phyloP scores from a whole-genome alignment of 352 stramenopile species.

The Thraustochytrium sp. region DNA sequence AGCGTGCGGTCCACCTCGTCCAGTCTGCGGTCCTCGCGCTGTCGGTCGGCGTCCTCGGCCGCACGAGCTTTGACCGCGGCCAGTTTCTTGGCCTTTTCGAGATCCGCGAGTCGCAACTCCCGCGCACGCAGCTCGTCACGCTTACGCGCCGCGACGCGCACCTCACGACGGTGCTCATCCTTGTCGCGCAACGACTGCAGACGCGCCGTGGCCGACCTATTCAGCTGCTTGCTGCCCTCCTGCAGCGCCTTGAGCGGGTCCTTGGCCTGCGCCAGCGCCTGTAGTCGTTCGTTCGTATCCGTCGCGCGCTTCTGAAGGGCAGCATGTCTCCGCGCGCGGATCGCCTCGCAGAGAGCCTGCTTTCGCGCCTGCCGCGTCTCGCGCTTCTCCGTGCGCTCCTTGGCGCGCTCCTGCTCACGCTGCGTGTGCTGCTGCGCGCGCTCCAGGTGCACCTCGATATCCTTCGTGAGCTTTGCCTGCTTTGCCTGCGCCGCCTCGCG shows the following conservation, averaged over 20 bases:
- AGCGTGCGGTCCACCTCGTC: conserved; percentile 4
- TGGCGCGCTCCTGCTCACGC: not conserved
- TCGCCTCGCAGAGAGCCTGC: not conserved
- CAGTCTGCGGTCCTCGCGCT: not conserved
- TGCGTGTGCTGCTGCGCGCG: not conserved
- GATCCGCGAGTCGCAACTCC: not conserved
- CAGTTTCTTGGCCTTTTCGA: not conserved
- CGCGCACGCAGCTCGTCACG: not conserved
- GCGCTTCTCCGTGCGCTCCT: not conserved
- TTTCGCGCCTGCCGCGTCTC: not conserved
- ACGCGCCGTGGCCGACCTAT: not conserved
- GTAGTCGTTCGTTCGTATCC: not conserved
- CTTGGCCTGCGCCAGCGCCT: not conserved
- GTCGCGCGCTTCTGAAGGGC: not conserved
- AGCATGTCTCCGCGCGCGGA: not conserved
- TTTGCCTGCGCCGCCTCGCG: not conserved
- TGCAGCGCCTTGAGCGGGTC: not conserved
- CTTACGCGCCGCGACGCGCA: not conserved
- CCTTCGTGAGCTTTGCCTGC: not conserved
- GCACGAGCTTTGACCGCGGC: not conserved
- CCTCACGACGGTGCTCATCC: not conserved
- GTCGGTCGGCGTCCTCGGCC: not conserved
- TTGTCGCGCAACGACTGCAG: not conserved
- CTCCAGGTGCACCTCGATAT: not conserved
- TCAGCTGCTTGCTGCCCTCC: not conserved